Percentiles rank a stretch among this genome's conserved stretches.
phyloP scores from a whole-genome alignment of 2,329 filamentous ascomycete species.

The Dothideomycetes sp. region DNA sequence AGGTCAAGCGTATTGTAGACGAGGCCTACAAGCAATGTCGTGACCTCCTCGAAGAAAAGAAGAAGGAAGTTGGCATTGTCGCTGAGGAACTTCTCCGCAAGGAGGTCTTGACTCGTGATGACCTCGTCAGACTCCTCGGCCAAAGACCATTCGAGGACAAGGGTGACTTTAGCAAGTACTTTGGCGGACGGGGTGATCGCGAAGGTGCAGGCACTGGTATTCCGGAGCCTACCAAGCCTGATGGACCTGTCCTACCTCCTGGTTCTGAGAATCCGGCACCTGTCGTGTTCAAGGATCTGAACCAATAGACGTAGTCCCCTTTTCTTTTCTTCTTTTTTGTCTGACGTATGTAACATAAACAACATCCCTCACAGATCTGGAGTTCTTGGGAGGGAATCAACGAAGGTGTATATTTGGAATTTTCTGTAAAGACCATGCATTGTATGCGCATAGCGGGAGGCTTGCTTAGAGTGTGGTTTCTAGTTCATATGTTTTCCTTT shows the following conservation, averaged over 20 bases:
- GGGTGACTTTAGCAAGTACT: conserved; percentile 92
- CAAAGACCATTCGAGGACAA: conserved; percentile 74
- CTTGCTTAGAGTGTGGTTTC: too few species aligned
- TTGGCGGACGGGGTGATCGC: conserved; percentile 38
- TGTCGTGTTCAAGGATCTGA: conserved; percentile 14
- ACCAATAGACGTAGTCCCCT: conserved; percentile 2
- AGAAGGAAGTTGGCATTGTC: conserved; percentile 76
- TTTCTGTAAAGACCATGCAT: too few species aligned
- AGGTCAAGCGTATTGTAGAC: conserved; percentile 86
- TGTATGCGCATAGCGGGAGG: conserved; percentile 12
- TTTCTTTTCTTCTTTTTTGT: too few species aligned
- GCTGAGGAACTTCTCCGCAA: conserved; percentile 88
- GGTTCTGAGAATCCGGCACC: conserved; percentile 13
- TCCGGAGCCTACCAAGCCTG: conserved; percentile 12
- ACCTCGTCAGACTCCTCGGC: conserved; percentile 82
- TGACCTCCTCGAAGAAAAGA: conserved; percentile 73
- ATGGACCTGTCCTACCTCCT: conserved; percentile 11
- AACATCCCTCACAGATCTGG: too few species aligned
- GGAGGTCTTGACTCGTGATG: conserved; percentile 84
- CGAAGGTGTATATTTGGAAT: too few species aligned
- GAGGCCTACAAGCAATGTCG: conserved; percentile 88
- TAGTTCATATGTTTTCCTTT: too few species aligned
- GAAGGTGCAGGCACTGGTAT: conserved; percentile 34
- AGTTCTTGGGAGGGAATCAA: too few species aligned
- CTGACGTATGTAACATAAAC: too few species aligned